Base-by-base conservation (phyloP, 495 filamentous ascomycete genomes). In the Penicillium canescens region DNA sequence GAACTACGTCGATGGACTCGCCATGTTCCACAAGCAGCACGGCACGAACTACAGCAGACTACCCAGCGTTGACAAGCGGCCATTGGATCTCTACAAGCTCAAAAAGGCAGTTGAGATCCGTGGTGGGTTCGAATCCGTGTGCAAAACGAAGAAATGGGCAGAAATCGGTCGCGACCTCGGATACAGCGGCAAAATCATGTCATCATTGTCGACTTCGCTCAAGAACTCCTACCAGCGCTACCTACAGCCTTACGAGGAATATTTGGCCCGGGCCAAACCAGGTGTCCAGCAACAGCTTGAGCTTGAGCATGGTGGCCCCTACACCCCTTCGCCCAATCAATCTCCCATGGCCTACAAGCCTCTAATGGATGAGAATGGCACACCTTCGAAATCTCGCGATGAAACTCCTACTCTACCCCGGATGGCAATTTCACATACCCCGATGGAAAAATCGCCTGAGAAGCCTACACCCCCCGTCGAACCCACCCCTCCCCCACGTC, bases 141-240 rank as follows among this genome's bases (percentile, higher is more conserved):
- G 95, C 78, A 97, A 96, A 73, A 80, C 85, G 44, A 99, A 99
- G 71, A 98, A 96, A 76, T 99, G 94, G 94, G 94, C 94, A 0
- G 94, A 99, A 69, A 97, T 99, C 56, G 94, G 94, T 33, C 87
- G 94, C 65, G 93, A 97, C 69, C 75, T 99, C 16, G 94, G 94
- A 47, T 99, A 99, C 73, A 97, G 94, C 65, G 94, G 94, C 65
- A 99, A 99, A 74, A 99, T 99, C 59, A 99, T 99, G 94, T 98
- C 95, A 0, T 98, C 95, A n/a, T 72, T 99, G 38, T 99, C 94
- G 10, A 99, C 94, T 1, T 98, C 95, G 18, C 82, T 99, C 46
- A 99, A 98, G 71, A 99, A 98, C 63, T 98, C 95, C 6, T 99
- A 94, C 62, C 90, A 96, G 65, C 84, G 91, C 67, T 99, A 93